Evolutionary conservation across 768 basidiomycete genomes (phyloP).

Genomic region (Tricholoma furcatifolium): DNA sequence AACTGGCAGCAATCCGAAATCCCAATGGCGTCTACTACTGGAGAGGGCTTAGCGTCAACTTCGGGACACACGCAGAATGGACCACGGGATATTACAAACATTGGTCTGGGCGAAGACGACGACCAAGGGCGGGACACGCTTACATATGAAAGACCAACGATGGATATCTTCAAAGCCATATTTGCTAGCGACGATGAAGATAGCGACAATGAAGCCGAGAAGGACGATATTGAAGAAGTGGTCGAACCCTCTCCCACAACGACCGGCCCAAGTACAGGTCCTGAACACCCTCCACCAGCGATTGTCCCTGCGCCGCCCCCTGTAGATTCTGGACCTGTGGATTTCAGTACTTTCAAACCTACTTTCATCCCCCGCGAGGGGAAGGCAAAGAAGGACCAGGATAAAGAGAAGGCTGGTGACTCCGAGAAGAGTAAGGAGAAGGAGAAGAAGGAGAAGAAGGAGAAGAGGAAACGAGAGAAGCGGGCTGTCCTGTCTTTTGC

Average conservation of each 20-base stretch:
- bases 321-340: constrained; percentile 29
- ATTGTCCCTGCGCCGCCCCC: constrained; percentile 11
- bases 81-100: constrained; percentile 69
- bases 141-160: constrained; percentile 83
- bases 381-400: constrained; percentile 39
- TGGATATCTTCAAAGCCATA: constrained; percentile 97
- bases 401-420: constrained; percentile 49
- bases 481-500: constrained; percentile 67
- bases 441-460: constrained; percentile 43
- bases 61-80: constrained; percentile 17
- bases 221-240: constrained; percentile 24
- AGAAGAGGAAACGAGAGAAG: constrained; percentile 43
- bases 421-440: constrained; percentile 38
- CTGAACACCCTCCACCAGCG: constrained; percentile 9
- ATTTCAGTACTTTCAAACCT: constrained; percentile 81
- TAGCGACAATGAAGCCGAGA: constrained; percentile 63
- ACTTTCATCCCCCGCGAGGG: constrained; percentile 76
- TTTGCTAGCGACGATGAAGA: constrained; percentile 95
- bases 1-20: constrained; percentile 17
- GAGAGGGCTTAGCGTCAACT: constrained; percentile 14
- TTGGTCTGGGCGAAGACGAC: constrained; percentile 92
- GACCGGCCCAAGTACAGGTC: constrained; percentile 5
- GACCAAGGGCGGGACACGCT: constrained; percentile 84
- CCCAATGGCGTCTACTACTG: constrained; percentile 6
- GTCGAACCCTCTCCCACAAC: constrained; percentile 14